Conservation (phyloP, 2,329 filamentous ascomycete genomes). For the Scedosporium apiospermum region DNA sequence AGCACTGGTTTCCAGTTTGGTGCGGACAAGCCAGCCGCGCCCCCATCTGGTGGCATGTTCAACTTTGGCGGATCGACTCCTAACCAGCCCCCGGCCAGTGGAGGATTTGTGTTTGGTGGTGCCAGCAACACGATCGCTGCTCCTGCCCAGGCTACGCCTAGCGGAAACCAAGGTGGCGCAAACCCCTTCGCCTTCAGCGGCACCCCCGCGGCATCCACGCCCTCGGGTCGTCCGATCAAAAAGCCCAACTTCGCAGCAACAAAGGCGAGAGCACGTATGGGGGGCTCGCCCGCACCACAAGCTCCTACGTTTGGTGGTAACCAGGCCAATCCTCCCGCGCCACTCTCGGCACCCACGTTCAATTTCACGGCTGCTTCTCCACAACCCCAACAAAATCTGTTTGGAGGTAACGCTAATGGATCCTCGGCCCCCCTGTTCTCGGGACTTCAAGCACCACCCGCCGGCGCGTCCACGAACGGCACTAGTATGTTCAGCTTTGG, state of each 20-base stretch:
- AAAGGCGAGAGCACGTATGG: constrained; percentile 13
- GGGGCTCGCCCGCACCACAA: constrained; percentile 17
- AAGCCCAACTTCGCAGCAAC: constrained; percentile 11
- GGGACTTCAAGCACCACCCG: constrained; percentile 30
- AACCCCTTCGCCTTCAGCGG: constrained; percentile 29
- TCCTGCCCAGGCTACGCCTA: constrained; percentile 8
- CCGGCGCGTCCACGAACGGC: constrained; percentile 34
- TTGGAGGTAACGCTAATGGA: constrained; percentile 13
- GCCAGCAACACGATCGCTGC: constrained; percentile 13
- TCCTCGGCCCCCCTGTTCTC: constrained; percentile 21
- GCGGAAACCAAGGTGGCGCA: constrained; percentile 21
- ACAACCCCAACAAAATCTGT: constrained; percentile 8
- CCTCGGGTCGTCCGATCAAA: constrained; percentile 2
- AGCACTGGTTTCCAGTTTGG: constrained; percentile 14
- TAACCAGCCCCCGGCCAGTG: constrained; percentile 8
- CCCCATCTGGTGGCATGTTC: background rate
- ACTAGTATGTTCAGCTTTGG: constrained; percentile 28
- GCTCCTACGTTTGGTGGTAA: background rate
- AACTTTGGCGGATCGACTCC: background rate
- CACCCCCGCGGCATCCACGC: constrained; percentile 10
- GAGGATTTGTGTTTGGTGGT: constrained; percentile 21
- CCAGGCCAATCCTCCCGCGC: constrained; percentile 14
- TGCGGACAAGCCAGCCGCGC: constrained; percentile 9
- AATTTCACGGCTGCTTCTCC: constrained; percentile 1
- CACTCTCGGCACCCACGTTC: constrained; percentile 7